Conservation (phyloP, 129 eudicot genomes). For the Ambrosia trifida region DNA sequence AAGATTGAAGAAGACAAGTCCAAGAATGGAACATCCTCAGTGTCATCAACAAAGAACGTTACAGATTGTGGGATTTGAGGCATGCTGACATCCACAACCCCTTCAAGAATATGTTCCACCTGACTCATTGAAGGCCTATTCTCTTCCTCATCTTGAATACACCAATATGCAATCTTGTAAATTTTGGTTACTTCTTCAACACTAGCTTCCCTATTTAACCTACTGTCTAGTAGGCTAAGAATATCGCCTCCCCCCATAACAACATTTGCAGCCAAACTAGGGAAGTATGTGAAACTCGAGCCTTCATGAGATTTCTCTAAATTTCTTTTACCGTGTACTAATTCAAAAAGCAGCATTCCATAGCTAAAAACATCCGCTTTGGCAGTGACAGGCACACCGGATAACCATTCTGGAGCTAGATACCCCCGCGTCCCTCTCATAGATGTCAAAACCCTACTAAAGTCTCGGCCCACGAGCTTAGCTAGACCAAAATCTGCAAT, state of each 20-base stretch:
- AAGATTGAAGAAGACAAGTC: slow-evolving; percentile 34
- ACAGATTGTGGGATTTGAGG: slow-evolving; percentile 58
- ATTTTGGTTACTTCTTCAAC: slow-evolving; percentile 53
- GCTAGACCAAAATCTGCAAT: slow-evolving; percentile 80
- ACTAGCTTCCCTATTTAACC: slow-evolving; percentile 38
- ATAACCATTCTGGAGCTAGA: too few relatives aligned
- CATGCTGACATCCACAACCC: slow-evolving; percentile 55
- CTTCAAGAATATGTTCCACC: slow-evolving; percentile 70
- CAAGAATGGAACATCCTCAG: neutral
- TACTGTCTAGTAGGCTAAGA: slow-evolving; percentile 34
- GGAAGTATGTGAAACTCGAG: slow-evolving; percentile 45
- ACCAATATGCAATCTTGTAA: slow-evolving; percentile 48
- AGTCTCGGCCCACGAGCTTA: slow-evolving; percentile 70
- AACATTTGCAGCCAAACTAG: slow-evolving; percentile 54
- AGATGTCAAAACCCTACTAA: slow-evolving; percentile 26
- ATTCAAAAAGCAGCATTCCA: slow-evolving; percentile 72
- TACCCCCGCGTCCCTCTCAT: too few relatives aligned
- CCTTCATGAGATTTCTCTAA: slow-evolving; percentile 30
- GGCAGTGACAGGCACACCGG: too few relatives aligned
- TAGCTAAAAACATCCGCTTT: slow-evolving; percentile 59
- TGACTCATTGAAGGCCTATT: slow-evolving; percentile 57
- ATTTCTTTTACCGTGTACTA: slow-evolving; percentile 60
- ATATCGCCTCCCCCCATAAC: slow-evolving; percentile 55
- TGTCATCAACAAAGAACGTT: slow-evolving; percentile 42
- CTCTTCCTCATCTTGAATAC: too few relatives aligned